Conservation (phyloP, 2,329 filamentous ascomycete species). For the Colletotrichum tropicale region DNA sequence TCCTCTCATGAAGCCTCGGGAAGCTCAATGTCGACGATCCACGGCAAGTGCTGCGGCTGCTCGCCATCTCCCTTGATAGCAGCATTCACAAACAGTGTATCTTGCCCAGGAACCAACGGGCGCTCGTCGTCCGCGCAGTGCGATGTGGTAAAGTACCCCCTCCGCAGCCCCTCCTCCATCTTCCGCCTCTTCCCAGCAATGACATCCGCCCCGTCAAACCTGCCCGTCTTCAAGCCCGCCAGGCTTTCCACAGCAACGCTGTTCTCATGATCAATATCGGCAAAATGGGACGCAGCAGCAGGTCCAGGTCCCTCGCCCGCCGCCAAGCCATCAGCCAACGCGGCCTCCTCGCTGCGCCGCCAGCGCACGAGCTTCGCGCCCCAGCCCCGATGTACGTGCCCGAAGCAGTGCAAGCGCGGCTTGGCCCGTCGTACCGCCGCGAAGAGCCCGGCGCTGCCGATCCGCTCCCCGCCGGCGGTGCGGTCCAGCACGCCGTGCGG, state of each 20-base stretch:
- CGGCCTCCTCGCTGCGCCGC: slow-evolving; percentile 26
- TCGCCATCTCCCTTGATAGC: slow-evolving; percentile 55
- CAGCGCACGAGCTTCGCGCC: slow-evolving; percentile 51
- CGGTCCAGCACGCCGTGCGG: slow-evolving; percentile 46
- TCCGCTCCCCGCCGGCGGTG: slow-evolving; percentile 27
- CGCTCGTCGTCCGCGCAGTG: slow-evolving; percentile 29
- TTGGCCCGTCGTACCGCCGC: slow-evolving; percentile 28
- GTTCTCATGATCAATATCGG: slow-evolving; percentile 49
- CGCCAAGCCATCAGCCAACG: background rate
- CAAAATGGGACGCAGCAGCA: slow-evolving; percentile 45
- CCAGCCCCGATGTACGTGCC: slow-evolving; percentile 37
- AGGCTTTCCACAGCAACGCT: slow-evolving; percentile 21
- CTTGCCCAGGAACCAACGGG: slow-evolving; percentile 34
- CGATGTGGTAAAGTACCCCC: slow-evolving; percentile 29
- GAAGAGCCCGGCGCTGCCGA: slow-evolving; percentile 36
- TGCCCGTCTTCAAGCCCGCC: background rate
- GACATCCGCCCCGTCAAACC: background rate
- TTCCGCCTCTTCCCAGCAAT: background rate
- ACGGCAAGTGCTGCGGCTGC: slow-evolving; percentile 20
- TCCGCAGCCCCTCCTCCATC: slow-evolving; percentile 21
- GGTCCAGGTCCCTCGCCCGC: background rate
- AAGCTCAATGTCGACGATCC: background rate
- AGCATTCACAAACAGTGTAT: slow-evolving; percentile 63
- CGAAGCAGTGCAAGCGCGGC: slow-evolving; percentile 41
- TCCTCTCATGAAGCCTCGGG: background rate